Evolutionary conservation across 768 basidiomycete genomes (phyloP).

Genomic region (Tylopilus subfusipes): DNA sequence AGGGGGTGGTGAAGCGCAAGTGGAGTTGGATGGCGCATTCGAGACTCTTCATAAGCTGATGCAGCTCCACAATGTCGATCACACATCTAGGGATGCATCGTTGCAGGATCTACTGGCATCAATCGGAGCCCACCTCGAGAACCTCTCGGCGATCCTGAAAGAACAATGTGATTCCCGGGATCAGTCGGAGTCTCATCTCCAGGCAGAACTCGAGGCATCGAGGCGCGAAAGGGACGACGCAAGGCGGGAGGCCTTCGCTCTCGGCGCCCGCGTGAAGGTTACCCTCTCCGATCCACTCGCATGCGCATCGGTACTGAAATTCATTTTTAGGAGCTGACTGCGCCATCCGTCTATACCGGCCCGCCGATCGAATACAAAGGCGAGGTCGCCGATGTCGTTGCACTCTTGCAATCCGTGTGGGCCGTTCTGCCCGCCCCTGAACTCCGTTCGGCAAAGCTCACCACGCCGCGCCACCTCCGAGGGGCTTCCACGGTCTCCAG

Average conservation of each 20-base stretch:
- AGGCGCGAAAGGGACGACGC: constrained; percentile 51
- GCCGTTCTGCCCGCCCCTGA: constrained; percentile 79
- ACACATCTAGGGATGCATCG: constrained; percentile 46
- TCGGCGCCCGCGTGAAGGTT: constrained; percentile 42
- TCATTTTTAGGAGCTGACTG: constrained; percentile 21
- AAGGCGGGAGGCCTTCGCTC: constrained; percentile 36
- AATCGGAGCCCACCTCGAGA: constrained; percentile 49
- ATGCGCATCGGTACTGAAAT: neutral
- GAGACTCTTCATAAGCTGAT: constrained; percentile 49
- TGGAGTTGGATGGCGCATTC: constrained; percentile 51
- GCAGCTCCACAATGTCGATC: constrained; percentile 53
- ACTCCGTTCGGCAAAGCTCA: constrained; percentile 66
- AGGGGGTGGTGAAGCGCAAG: constrained; percentile 37
- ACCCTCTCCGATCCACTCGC: neutral
- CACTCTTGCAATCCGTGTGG: constrained; percentile 75
- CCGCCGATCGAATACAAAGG: constrained; percentile 33
- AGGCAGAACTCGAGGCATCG: constrained; percentile 53
- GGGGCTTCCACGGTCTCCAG: constrained; percentile 41
- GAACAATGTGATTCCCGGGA: constrained; percentile 39
- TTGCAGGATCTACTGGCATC: constrained; percentile 47
- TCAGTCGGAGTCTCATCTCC: constrained; percentile 51
- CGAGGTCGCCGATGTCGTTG: constrained; percentile 54
- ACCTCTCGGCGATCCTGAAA: constrained; percentile 44
- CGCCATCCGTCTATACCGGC: constrained; percentile 21
- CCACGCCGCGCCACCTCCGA: constrained; percentile 45